Percentiles rank a stretch among this genome's conserved stretches.
Evolutionary conservation across 257 asterid species (phyloP).

Genomic region (Lycium barbarum): DNA sequence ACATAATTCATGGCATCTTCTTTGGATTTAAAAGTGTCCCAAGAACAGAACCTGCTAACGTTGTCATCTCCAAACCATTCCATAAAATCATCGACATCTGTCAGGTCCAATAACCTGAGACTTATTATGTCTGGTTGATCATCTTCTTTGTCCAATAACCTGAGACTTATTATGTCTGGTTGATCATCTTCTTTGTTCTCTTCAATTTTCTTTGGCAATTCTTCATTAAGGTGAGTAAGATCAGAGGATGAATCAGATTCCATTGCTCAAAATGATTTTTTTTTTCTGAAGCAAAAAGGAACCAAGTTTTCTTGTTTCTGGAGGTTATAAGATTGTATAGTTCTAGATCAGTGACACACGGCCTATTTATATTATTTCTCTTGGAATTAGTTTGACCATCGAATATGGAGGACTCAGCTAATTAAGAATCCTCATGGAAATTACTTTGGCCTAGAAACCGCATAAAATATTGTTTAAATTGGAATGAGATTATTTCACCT

Average conservation of each 20-base stretch:
- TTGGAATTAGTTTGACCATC: neutral
- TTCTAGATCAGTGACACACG: neutral
- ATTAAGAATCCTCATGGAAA: neutral
- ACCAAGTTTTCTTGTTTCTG: neutral
- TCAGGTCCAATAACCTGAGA: conserved; percentile 56
- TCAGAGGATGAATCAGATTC: neutral
- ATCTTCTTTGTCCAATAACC: conserved; percentile 48
- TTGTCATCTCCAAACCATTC: conserved; percentile 64
- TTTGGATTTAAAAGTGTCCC: conserved; percentile 59
- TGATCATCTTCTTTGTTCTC: conserved; percentile 29
- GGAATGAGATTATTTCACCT: too few relatives aligned
- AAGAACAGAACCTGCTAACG: conserved; percentile 71
- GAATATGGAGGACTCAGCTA: neutral
- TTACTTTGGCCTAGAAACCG: neutral
- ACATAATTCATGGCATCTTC: conserved; percentile 56
- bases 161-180: conserved; percentile 56
- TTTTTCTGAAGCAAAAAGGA: neutral
- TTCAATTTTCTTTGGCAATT: neutral
- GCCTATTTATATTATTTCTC: neutral
- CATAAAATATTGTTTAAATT: too few relatives aligned
- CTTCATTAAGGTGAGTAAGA: conserved; percentile 16
- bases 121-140: conserved; percentile 48
- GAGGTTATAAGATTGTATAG: neutral
- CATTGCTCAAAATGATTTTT: neutral
- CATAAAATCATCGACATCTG: conserved; percentile 69